phyloP scores from a whole-genome alignment of 768 basidiomycete genomes.

The Trametes punicea region DNA sequence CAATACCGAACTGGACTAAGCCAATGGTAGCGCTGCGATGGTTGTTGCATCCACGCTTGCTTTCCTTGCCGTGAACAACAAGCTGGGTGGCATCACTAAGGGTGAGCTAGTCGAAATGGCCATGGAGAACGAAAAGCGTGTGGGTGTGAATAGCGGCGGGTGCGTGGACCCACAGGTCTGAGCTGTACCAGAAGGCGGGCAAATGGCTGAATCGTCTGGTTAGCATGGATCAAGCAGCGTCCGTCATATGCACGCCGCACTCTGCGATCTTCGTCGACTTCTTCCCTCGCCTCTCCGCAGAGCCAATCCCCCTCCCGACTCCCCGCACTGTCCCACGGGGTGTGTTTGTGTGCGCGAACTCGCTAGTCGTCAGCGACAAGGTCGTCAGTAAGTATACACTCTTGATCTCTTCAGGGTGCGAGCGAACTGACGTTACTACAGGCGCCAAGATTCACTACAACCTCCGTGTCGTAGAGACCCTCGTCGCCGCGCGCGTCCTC shows the following conservation, averaged over 20 bases:
- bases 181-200: too few relatives aligned
- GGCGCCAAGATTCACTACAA: conserved; percentile 81
- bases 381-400: conserved; percentile 34
- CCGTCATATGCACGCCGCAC: conserved; percentile 68
- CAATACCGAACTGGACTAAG: neutral
- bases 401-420: neutral
- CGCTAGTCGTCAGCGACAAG: conserved; percentile 80
- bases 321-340: conserved; percentile 37
- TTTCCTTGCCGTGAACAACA: conserved; percentile 74
- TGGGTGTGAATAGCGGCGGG: conserved; percentile 83
- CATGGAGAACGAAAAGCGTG: conserved; percentile 81
- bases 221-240: conserved; percentile 91
- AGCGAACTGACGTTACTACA: conserved; percentile 18
- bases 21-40: conserved; percentile 69
- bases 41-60: conserved; percentile 83
- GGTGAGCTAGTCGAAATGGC: conserved; percentile 75
- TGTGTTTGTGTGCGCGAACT: conserved; percentile 78
- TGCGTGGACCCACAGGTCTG: conserved; percentile 31
- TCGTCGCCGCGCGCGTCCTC: conserved; percentile 74
- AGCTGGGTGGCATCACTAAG: conserved; percentile 53
- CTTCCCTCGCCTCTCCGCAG: conserved; percentile 67
- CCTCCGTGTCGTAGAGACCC: conserved; percentile 87
- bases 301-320: conserved; percentile 60
- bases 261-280: conserved; percentile 81
- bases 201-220: conserved; percentile 11